Evolutionary conservation across 345 rosid species (phyloP).

Genomic region (Streptanthus diversifolius): DNA sequence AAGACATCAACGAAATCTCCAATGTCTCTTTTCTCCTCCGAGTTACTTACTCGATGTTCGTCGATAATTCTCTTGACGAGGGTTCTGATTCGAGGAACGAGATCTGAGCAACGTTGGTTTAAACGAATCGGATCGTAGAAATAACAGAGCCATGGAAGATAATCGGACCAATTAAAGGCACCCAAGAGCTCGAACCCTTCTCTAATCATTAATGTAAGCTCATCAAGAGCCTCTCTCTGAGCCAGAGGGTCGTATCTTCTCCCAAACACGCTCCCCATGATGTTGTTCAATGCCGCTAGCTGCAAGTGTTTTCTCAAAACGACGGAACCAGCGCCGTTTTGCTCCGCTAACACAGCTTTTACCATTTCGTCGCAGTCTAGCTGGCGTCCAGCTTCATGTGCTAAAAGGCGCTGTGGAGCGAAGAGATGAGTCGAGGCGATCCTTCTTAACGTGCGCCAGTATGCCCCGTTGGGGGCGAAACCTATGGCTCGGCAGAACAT

Average conservation of each 20-base stretch:
- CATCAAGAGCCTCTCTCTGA: slow-evolving; percentile 42
- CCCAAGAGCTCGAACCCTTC: slow-evolving; percentile 90
- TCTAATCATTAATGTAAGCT: slow-evolving; percentile 52
- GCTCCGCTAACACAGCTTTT: slow-evolving; percentile 40
- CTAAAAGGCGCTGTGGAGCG: slow-evolving; percentile 56
- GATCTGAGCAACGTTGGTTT: slow-evolving; percentile 57
- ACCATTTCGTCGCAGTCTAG: slow-evolving; percentile 53
- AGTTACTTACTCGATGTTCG: slow-evolving; percentile 42
- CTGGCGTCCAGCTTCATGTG: slow-evolving; percentile 61
- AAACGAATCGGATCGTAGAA: slow-evolving; percentile 58
- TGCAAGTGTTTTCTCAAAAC: slow-evolving; percentile 63
- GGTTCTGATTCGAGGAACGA: slow-evolving; percentile 63
- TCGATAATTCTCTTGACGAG: slow-evolving; percentile 55
- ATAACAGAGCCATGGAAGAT: slow-evolving; percentile 58
- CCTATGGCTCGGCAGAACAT: slow-evolving; percentile 93
- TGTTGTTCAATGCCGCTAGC: slow-evolving; percentile 66
- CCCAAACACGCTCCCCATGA: slow-evolving; percentile 91
- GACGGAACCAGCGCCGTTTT: slow-evolving; percentile 40
- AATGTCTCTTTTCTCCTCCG: slow-evolving; percentile 13
- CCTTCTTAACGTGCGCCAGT: slow-evolving; percentile 75
- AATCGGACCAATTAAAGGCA: slow-evolving; percentile 76
- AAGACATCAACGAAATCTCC: slow-evolving; percentile 81
- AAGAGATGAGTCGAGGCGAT: slow-evolving; percentile 80
- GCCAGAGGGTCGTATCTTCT: slow-evolving; percentile 41
- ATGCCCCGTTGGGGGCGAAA: slow-evolving; percentile 77